Percentiles rank a stretch among this genome's conserved stretches.
Evolutionary conservation across 2,329 filamentous ascomycete genomes (phyloP).

Genomic region (Talaromyces amestolkiae): DNA sequence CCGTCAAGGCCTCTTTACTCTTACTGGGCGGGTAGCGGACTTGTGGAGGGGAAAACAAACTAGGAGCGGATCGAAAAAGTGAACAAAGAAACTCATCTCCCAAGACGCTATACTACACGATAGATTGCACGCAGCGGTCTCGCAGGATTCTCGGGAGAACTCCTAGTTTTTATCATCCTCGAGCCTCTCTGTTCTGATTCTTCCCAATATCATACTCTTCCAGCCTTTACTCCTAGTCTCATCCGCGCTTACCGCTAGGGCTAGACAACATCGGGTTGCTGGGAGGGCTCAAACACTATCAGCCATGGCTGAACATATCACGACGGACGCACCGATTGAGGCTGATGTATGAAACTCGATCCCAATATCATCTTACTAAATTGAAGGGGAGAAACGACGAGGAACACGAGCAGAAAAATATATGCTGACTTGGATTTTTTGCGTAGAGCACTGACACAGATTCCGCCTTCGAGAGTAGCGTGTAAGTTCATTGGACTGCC

Average conservation of each 20-base stretch:
- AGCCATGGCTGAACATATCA: constrained; percentile 14
- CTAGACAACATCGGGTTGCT: neutral
- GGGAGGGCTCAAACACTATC: neutral
- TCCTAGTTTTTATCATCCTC: neutral
- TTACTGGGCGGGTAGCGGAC: neutral
- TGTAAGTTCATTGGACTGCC: neutral
- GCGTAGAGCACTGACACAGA: neutral
- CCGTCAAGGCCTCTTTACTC: neutral
- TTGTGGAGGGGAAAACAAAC: neutral
- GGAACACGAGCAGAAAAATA: neutral
- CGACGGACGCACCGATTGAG: constrained; percentile 12
- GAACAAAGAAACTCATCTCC: neutral
- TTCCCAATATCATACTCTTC: neutral
- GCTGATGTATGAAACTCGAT: constrained; percentile 13
- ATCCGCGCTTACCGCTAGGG: neutral
- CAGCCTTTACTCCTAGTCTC: neutral
- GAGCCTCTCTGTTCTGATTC: neutral
- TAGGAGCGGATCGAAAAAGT: neutral
- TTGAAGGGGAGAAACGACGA: neutral
- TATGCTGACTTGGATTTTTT: neutral
- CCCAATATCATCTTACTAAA: neutral
- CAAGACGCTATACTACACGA: neutral
- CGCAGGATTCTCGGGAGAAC: neutral
- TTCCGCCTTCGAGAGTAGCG: constrained; percentile 3
- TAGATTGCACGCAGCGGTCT: neutral